Evolutionary conservation across 305 asterid species (phyloP).

Genomic region (Salvia sclarea): DNA sequence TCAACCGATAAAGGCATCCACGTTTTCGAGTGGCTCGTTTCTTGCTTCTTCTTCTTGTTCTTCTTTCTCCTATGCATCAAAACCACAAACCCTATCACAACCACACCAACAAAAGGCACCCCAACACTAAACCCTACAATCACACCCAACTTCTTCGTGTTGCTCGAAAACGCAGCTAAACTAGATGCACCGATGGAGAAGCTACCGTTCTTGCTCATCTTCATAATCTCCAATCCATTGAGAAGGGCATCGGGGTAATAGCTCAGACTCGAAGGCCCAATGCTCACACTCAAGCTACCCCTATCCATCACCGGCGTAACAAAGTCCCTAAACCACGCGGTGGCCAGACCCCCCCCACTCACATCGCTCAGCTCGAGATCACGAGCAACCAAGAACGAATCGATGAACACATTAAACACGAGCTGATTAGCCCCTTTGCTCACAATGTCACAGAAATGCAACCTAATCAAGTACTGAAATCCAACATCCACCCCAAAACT

Average conservation of each 20-base stretch:
- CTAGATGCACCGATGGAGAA: slow-evolving; percentile 34
- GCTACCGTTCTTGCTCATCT: slow-evolving; percentile 50
- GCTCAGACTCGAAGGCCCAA: slow-evolving; percentile 56
- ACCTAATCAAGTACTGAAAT: slow-evolving; percentile 56
- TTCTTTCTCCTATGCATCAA: slow-evolving; percentile 41
- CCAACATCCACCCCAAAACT: slow-evolving; percentile 50
- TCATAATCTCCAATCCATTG: slow-evolving; percentile 73
- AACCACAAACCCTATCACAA: slow-evolving; percentile 38
- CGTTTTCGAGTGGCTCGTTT: slow-evolving; percentile 50
- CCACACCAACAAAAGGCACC: slow-evolving; percentile 31
- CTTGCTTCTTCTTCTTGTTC: slow-evolving; percentile 48
- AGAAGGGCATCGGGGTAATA: slow-evolving; percentile 53
- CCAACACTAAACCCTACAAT: slow-evolving; percentile 55
- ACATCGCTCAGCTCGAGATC: slow-evolving; percentile 46
- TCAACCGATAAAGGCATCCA: slow-evolving; percentile 63
- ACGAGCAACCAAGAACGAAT: slow-evolving; percentile 39
- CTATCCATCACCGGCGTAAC: slow-evolving; percentile 44
- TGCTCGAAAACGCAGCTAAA: slow-evolving; percentile 29
- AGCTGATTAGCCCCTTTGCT: slow-evolving; percentile 49
- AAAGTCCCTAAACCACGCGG: slow-evolving; percentile 52
- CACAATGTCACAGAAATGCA: slow-evolving; percentile 76
- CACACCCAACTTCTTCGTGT: slow-evolving; percentile 47
- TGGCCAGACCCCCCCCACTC: slow-evolving; percentile 39
- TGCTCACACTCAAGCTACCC: slow-evolving; percentile 44
- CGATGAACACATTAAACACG: slow-evolving; percentile 51